Base-by-base conservation (phyloP, 495 filamentous ascomycete genomes). In the Chaetomium cochliodes region DNA sequence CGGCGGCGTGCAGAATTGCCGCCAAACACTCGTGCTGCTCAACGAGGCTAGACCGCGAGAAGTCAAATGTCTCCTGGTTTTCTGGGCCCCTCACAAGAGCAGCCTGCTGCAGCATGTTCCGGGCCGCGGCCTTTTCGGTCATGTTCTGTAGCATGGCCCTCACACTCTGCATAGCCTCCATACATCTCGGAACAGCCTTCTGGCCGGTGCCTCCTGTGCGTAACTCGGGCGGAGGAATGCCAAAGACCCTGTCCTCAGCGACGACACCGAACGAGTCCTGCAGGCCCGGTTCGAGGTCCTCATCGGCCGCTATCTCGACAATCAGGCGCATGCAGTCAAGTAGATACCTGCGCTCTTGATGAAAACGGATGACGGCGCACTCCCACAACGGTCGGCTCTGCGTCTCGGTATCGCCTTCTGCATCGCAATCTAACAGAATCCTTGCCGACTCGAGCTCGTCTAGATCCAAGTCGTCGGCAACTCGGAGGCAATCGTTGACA, bases 11-110 rank as follows among this genome's bases (percentile, higher is more conserved):
- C 23, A 93, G 71, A 53, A 93, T 88, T 11, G 88, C 83, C 1
- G 87, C 86, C n/a, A 99, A 82, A 9, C 87, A 85, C 73, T 97
- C 93, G 72, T 98, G 96, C 74, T 98, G 93, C 70, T 89, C 84
- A 18, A 84, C 83, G 33, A 98, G 80, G 67, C 88, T 92, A 25
- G 77, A 70, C 41, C 88, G 84, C 69, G 96, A 87, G 68, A 88
- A 85, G 62, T 90, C 86, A 39, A 92, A 81, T 5, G 86, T 86
- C 69, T 97, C 92, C 58, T 91, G 86, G 11, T 77, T 75, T 68
- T 97, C 92, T 60, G 82, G 79, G 3, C 86, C 70, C 59, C 87
- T 86, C 9, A 76, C 68, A 49, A 84, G 75, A 25, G 81, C 80
- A 18, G 75, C 75, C 65, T 87, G 81, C 7, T 88, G 87, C 3